Evolutionary conservation across 768 basidiomycete species (phyloP), one percentile per base, ranked within the genome.

Genomic region (Gloeopeniophorella convolvens): DNA sequence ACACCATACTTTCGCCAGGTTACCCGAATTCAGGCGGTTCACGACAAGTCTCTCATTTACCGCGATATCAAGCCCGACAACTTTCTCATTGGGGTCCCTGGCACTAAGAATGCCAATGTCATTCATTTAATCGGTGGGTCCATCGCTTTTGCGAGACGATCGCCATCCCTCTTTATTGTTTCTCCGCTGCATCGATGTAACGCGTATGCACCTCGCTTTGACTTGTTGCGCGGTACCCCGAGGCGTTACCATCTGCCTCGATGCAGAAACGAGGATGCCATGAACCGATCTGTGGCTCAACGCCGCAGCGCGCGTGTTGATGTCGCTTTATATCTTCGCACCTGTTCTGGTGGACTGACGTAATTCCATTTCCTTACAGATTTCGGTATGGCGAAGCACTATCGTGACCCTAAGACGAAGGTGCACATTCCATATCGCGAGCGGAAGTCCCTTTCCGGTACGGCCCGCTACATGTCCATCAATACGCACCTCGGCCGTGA

Each of bases 361-460:
- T 57, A 42, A 36, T 48, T 26, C 54, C 65, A 13, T 13, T 15
- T 31, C 20, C 27, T 30, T 67, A 13, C 68, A 86, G 95, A 99
- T 66, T 97, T 99, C 63, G 95, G 95, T 54, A 98, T 98, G 96
- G 95, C 95, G 43, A 99, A 99, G 69, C 93, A 97, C 68, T 98
- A 97, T 66, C 83, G 96, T 48, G 96, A 99, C 68, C 95, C 95
- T 0, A 97, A 95, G 71, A 92, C 91, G 15, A 96, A 92, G 65
- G 81, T 89, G 50, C 95, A 99, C 68, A 99, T 99, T 54, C 95
- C 96, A n/a, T 99, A 99, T 70, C 83, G 96, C 59, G 95, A 99
- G 66, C 83, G 96, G 62, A 99, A 98, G 75, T 92, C 89, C 47
- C 71, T 98, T 41, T 92, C 89, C 13, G 95, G 95, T 12, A 98